Base-by-base conservation (phyloP, 2,329 filamentous ascomycete genomes). In the Alternaria burnsii region DNA sequence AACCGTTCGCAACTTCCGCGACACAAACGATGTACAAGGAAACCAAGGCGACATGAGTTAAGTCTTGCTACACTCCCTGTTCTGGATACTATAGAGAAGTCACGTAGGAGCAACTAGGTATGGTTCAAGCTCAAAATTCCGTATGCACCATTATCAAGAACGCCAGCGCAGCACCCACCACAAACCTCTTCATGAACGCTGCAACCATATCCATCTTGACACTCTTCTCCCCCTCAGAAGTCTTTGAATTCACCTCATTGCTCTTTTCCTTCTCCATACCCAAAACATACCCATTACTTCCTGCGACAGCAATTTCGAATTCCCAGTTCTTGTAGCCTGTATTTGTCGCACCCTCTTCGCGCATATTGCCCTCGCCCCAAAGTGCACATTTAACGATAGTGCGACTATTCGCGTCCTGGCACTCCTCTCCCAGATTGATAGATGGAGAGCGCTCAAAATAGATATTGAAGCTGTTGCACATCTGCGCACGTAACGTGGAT, bases 341-440 rank as follows among this genome's bases (percentile, higher is more conserved):
- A 2, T 61, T 61, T 8, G 22, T 53, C 4, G 36, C 54, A 6
- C 34, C 10, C 11, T 32, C 6, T 0, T 36, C n/a, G 8, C 8
- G 36, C 22, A 59, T 40, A 1, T 36, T 16, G 14, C 16, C 20
- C 2, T 58, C 48, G 7, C 47, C 58, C 58, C 58, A 61, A 3
- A 61, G 47, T 12, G 58, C 58, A 30, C 58, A 61, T 32, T 61
- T 61, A 11, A 61, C 50, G 3, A 58, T 10, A 6, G 53, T 58
- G 3, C 58, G 53, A 9, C 53, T 60, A 5, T 26, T 22, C 18
- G 58, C 30, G 41, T 52, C 22, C 18, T 22, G 43, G 11, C 58
- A 61, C 11, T 38, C 14, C 0, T 48, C 42, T 1, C 54, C 48
- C 6, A 61, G 58, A 14, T 47, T 20, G 12, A 57, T 41, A 4